Base-by-base conservation (phyloP, 1,139 yeast genomes). In the Saccharomyces hybrid region DNA sequence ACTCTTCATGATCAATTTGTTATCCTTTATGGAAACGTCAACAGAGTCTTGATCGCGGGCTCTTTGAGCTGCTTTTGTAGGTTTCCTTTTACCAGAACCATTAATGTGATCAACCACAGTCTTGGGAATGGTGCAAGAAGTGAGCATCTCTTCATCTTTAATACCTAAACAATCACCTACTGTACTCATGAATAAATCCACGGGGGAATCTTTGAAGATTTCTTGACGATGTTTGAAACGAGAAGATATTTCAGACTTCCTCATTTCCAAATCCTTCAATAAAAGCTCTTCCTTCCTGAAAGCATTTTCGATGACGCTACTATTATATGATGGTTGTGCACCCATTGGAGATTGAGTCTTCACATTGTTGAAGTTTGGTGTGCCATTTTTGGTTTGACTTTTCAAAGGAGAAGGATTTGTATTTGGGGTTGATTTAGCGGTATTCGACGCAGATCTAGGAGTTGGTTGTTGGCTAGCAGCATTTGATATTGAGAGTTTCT, bases 171-270 rank as follows among this genome's bases (percentile, higher is more conserved):
- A 61, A 51, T 69, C 72, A 13, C 67, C 69, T 42, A 70, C 53
- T 8, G 72, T 67, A 16, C 62, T 60, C 51, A 70, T 54, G 49
- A 69, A 70, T 51, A 69, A 50, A 51, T 70, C 73, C 5, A 64
- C 52, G 23, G 70, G 62, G 5, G 72, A 69, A 9, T 58, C 54
- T 34, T 59, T 58, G 49, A 66, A 66, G 7, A 68, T 54, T 48
- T 69, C 69, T 58, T 68, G 70, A 52, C 72, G 65, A 52, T 68
- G 71, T 47, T 69, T 68, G 47, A 60, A 66, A 48, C 72, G 61
- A 5, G 70, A 63, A 16, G 66, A 59, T 16, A 70, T 59, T 51
- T 70, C 72, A 5, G 61, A 60, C 47, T 68, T 69, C 49, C 63
- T 62, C 16, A 60, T 55, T 42, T 65, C 62, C 57, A 67, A 53